Evolutionary conservation across 495 filamentous ascomycete species (phyloP), one percentile per base, ranked within the genome.

Genomic region (Aspergillus sclerotiicarbonarius): DNA sequence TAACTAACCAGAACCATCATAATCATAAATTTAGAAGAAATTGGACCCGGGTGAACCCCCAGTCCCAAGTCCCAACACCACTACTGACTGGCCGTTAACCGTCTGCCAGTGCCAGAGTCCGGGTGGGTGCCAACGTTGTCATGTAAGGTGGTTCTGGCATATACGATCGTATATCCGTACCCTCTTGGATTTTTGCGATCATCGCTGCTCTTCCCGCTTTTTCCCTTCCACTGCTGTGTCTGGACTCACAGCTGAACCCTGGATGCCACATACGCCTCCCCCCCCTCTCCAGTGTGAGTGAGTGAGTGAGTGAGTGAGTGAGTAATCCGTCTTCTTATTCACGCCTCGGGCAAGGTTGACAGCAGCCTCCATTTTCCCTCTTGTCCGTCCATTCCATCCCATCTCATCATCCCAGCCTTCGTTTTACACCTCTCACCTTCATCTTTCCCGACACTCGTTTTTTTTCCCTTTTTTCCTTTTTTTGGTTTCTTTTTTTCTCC

Each of bases 401-500:
- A 9, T 37, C 13, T 7, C 33, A 9, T 21, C 30, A 0, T 21
- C 20, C 32, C 32, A 33, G 51, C 19, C 25, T 32, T 30, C 29
- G 13, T 50, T 25, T 29, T n/a, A 30, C 29, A 15, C 47, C 16
- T 31, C 12, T 29, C 46, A 12, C 31, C 21, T 29, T 32, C 16
- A 29, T 53, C 2, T 21, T 53, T 21, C 16, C 32, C 51, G 30
- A 37, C 33, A 41, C 33, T 37, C 32, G 20, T 53, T 53, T 41
- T 31, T 25, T 51, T 13, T 20, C 18, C 25, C 41, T 53, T 41
- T 31, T 25, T 51, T 13, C 12, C 18, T 5, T 25, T 25, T 25
- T 25, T 25, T 25, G 25, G 25, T 21, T 16, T 59, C 51, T 33
- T 54, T 62, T 51, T 49, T 54, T 51, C n/a, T 32, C 33, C 18